These are phyloP conservation scores for Ceratocystis destructans DNA, from an alignment of 2,329 filamentous ascomycete genomes.

Conservation along the genomic window DNA sequence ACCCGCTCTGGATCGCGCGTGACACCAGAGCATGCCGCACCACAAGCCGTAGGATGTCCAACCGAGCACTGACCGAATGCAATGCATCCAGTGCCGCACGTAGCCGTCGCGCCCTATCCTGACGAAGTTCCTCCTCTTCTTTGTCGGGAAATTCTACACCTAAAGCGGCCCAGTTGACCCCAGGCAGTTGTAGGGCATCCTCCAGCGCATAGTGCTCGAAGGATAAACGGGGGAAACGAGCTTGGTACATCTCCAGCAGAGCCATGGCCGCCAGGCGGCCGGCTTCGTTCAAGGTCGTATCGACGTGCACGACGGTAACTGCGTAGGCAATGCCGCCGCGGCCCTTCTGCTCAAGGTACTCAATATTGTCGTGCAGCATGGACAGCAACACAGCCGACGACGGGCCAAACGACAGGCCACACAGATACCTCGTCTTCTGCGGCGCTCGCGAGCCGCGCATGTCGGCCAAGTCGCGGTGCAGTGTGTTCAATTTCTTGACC, in stretches of 20 bases:
- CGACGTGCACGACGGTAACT: slow-evolving; percentile 46
- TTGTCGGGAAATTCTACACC: slow-evolving; percentile 28
- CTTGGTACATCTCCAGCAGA: slow-evolving; percentile 40
- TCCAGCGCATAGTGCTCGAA: slow-evolving; percentile 53
- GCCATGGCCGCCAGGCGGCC: slow-evolving; percentile 29
- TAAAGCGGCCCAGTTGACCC: slow-evolving; percentile 42
- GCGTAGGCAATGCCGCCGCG: slow-evolving; percentile 54
- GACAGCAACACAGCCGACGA: slow-evolving; percentile 68
- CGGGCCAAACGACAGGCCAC: slow-evolving; percentile 71
- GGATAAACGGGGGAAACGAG: slow-evolving; percentile 50
- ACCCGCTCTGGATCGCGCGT: slow-evolving; percentile 44
- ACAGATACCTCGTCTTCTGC: slow-evolving; percentile 39
- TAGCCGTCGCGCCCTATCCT: slow-evolving; percentile 30
- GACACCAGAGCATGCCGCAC: slow-evolving; percentile 57
- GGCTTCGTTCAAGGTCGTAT: slow-evolving; percentile 28
- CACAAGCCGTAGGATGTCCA: slow-evolving; percentile 60
- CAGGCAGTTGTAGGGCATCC: slow-evolving; percentile 39
- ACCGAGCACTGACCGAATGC: slow-evolving; percentile 58
- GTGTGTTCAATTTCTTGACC: slow-evolving; percentile 51
- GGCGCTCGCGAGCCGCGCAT: slow-evolving; percentile 25
- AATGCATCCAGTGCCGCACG: slow-evolving; percentile 44
- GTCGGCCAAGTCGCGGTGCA: slow-evolving; percentile 35
- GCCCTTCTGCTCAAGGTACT: slow-evolving; percentile 45
- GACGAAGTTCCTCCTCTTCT: slow-evolving; percentile 40
- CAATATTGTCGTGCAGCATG: slow-evolving; percentile 56